A percentile compares a stretch with the other conserved stretches of the same genome.
Conservation (phyloP, 805 yeast species). For the Myxozyma melibiosi region DNA sequence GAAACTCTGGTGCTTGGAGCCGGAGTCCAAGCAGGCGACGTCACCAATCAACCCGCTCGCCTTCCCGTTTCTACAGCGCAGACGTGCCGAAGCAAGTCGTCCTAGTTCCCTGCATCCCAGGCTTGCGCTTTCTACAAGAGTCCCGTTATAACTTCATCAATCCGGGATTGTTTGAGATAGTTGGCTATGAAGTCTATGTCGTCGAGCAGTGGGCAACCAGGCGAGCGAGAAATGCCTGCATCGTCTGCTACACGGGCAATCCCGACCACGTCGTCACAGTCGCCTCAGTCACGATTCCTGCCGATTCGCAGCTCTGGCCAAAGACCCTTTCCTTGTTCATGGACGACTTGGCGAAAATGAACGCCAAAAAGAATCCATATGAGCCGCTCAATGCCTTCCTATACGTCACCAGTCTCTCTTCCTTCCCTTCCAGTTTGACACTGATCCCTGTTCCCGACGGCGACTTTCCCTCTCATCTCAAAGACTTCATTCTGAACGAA, state of each 20-base stretch:
- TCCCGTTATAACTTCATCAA: constrained; percentile 2
- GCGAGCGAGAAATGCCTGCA: constrained; percentile 61
- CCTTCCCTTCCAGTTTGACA: constrained; percentile 72
- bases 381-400: constrained; percentile 59
- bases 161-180: constrained; percentile 39
- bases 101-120: constrained; percentile 12
- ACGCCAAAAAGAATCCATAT: constrained; percentile 61
- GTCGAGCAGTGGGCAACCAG: constrained; percentile 94
- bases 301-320: constrained; percentile 53
- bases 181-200: constrained; percentile 85
- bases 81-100: constrained; percentile 1
- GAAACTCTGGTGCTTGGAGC: neutral
- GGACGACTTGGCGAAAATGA: constrained; percentile 63
- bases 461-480: constrained; percentile 40
- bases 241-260: constrained; percentile 87
- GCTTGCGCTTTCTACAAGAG: constrained; percentile 1
- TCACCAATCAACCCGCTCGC: neutral
- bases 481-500: constrained; percentile 67
- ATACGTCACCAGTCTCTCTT: constrained; percentile 80
- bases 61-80: neutral
- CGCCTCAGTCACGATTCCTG: constrained; percentile 57
- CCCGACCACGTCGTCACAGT: constrained; percentile 63
- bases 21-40: neutral
- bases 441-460: constrained; percentile 72
- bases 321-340: constrained; percentile 59